A percentile compares a stretch with the other conserved stretches of the same genome.
Conservation (phyloP, 2,329 filamentous ascomycete species). For the Pseudogymnoascus sp. region DNA sequence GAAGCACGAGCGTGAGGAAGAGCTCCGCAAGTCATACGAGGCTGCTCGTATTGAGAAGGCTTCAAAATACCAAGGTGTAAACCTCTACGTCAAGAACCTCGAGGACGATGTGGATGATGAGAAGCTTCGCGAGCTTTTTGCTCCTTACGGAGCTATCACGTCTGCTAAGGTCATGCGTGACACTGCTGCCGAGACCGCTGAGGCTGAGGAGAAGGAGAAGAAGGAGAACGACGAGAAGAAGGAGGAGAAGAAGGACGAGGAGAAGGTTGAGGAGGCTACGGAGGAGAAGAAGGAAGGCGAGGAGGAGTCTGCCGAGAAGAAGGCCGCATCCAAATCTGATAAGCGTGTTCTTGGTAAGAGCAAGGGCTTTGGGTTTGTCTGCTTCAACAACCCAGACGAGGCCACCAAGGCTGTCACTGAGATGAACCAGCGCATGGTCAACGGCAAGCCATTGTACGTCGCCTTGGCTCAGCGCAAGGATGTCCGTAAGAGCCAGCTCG, state of each 20-base stretch:
- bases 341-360: constrained; percentile 74
- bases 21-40: constrained; percentile 97
- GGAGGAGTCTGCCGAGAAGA: constrained; percentile 44
- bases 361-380: constrained; percentile 99
- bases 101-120: constrained; percentile 96
- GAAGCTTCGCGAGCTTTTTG: constrained; percentile 90
- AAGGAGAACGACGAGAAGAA: constrained; percentile 46
- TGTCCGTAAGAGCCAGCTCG: constrained; percentile 97
- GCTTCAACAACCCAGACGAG: constrained; percentile 99
- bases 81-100: constrained; percentile 99
- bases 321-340: constrained; percentile 48
- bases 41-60: constrained; percentile 96
- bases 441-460: constrained; percentile 94
- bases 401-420: constrained; percentile 98
- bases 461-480: constrained; percentile 98
- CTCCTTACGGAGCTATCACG: constrained; percentile 87
- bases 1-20: constrained; percentile 99
- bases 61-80: constrained; percentile 98
- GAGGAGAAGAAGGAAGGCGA: constrained; percentile 40
- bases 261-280: constrained; percentile 33
- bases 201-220: constrained; percentile 36
- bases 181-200: constrained; percentile 46
- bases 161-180: constrained; percentile 99
- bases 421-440: constrained; percentile 99
- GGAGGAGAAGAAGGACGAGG: constrained; percentile 39